Evolutionary conservation across 768 basidiomycete species (phyloP), one percentile per base, ranked within the genome.

Genomic region (Lactarius indigo): DNA sequence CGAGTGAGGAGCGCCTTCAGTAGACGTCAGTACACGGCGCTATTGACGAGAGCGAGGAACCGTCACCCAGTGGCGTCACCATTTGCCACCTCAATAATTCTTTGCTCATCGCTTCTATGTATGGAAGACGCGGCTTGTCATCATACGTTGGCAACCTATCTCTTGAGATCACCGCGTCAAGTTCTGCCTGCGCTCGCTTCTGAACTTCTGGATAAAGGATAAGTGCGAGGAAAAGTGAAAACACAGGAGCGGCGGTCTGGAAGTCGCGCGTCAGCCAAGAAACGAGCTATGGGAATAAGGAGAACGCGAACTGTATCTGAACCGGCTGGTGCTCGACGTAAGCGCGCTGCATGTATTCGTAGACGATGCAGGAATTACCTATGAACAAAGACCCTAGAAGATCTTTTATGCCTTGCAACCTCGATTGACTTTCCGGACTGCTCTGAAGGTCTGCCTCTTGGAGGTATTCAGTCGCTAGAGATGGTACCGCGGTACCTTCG

Each of bases 141-240:
- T 26, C 50, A 6, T 52, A 52, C 6, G 13, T 52, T 15, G 23
- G 50, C 12, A 52, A 6, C 50, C 50, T 13, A 52, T 52, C 50
- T 52, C 26, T 52, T 52, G 50, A 52, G 26, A 28, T 12, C 57
- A 69, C 65, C 74, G 76, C 8, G 73, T 74, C 37, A 64, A 69
- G 64, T 57, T 77, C 76, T 9, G 54, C 69, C 65, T 77, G 65
- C 10, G 68, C 68, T 13, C 61, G 65, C 9, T 60, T 55, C 50
- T 74, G 71, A 2, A 73, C 61, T 3, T 72, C 72, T 8, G 74
- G 75, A 61, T 73, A 64, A 33, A 73, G 64, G 13, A 68, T 44
- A 69, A 75, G 73, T 5, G 73, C 73, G 6, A 74, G 65, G 50
- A 76, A 68, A 57, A 76, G 73, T 1, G 76, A 70, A 6, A 52